A percentile compares a stretch with the other conserved stretches of the same genome.
Conservation (phyloP, 2,329 filamentous ascomycete genomes). For the Trichoderma cornu-damae region DNA sequence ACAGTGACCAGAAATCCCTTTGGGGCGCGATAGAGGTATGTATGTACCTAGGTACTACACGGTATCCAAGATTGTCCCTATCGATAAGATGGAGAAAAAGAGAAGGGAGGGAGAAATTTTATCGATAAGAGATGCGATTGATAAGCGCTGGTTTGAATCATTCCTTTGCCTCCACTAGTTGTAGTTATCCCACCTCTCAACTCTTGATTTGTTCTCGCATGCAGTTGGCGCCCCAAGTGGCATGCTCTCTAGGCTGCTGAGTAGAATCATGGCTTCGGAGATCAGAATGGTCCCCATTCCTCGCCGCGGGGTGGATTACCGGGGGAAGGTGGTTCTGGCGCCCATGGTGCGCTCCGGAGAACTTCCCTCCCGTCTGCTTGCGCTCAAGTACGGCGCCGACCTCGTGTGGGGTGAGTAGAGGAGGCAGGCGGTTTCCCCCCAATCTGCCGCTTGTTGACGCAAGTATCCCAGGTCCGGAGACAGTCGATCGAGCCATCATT, state of each 20-base stretch:
- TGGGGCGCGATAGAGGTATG: too few species aligned
- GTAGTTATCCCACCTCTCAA: conserved; percentile 4
- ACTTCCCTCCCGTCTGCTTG: conserved; percentile 79
- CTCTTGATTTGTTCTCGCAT: conserved; percentile 13
- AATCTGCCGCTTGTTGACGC: not conserved
- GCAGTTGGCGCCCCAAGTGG: conserved; percentile 19
- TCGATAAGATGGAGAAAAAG: too few species aligned
- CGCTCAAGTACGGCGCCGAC: conserved; percentile 92
- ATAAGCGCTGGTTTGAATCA: conserved; percentile 11
- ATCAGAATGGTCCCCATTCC: conserved; percentile 75
- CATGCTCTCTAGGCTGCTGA: conserved; percentile 35
- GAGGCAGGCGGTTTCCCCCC: not conserved
- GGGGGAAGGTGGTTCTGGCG: conserved; percentile 87
- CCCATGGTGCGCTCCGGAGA: conserved; percentile 99
- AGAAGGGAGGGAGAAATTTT: too few species aligned
- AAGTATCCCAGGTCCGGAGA: conserved; percentile 69
- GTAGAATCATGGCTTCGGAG: conserved; percentile 54
- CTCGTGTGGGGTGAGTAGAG: conserved; percentile 76
- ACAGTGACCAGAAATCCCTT: too few species aligned
- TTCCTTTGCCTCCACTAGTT: too few species aligned
- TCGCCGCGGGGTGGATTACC: conserved; percentile 83
- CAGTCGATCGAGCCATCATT: conserved; percentile 86
- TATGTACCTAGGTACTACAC: too few species aligned
- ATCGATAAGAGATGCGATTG: conserved; percentile 17
- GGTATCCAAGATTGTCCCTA: too few species aligned